These are phyloP conservation scores for Beauveria sp. DNA, from an alignment of 2,329 filamentous ascomycete genomes.

Conservation along the genomic window DNA sequence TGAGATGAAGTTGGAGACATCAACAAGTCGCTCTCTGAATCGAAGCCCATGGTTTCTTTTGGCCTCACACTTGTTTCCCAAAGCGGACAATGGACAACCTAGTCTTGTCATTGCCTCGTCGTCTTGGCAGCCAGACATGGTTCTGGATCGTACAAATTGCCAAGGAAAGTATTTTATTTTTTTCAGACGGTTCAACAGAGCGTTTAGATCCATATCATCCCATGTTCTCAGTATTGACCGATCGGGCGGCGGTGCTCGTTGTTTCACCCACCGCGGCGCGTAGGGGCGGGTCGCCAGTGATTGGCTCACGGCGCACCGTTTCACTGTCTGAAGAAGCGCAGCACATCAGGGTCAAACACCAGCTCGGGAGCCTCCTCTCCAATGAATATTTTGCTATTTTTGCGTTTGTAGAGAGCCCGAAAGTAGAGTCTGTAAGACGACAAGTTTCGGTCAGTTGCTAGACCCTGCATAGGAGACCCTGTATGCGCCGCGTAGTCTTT, in stretches of 20 bases:
- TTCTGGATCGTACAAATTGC: background rate
- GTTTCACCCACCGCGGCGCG: slow-evolving; percentile 8
- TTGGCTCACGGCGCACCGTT: slow-evolving; percentile 6
- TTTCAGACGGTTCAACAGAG: background rate
- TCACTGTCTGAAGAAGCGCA: slow-evolving; percentile 4
- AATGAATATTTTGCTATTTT: background rate
- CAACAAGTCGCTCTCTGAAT: no score
- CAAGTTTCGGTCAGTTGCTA: background rate
- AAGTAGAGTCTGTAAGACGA: background rate
- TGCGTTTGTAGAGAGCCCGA: background rate
- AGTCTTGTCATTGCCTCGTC: background rate
- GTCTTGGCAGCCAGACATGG: background rate
- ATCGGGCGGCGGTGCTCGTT: background rate
- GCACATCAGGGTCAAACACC: slow-evolving; percentile 1
- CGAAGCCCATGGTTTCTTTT: no score
- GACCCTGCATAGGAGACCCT: background rate
- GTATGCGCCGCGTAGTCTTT: background rate
- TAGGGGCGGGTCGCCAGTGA: background rate
- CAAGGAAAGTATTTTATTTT: background rate
- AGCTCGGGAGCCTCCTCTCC: background rate
- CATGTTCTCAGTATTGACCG: background rate
- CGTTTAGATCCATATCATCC: background rate
- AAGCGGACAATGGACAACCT: background rate
- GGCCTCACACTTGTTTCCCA: background rate
- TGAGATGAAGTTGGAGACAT: no score